Evolutionary conservation across 179 eudicot species (phyloP).

Genomic region (Gypsophila paniculata): DNA sequence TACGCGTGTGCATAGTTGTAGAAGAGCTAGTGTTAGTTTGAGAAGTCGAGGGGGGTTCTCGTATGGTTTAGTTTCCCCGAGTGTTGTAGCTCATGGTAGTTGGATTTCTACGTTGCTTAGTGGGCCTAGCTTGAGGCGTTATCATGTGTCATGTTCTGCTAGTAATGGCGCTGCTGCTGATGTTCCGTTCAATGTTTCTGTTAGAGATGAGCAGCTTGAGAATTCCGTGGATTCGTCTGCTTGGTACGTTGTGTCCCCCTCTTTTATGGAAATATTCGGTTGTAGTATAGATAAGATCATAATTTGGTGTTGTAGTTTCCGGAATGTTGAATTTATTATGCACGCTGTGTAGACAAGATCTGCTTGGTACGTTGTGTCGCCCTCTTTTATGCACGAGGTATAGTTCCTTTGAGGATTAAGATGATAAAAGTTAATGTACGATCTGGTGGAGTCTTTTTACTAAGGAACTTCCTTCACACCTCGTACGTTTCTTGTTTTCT

Average conservation of each 20-base stretch:
- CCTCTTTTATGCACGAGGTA: no score
- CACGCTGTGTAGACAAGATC: no score
- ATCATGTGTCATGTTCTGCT: constrained; percentile 24
- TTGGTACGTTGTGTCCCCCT: constrained; percentile 21
- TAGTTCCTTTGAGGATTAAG: background rate
- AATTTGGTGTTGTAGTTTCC: background rate
- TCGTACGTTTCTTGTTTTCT: no score
- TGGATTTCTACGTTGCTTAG: constrained; percentile 20
- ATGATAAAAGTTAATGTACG: background rate
- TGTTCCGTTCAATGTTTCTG: constrained; percentile 28
- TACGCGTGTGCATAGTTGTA: constrained; percentile 24
- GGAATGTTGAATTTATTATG: no score
- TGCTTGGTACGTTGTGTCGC: no score
- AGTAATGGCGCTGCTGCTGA: constrained; percentile 30
- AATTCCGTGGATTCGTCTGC: constrained; percentile 18
- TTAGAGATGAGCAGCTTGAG: constrained; percentile 21
- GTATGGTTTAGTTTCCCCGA: constrained; percentile 2
- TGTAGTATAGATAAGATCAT: background rate
- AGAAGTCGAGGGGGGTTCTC: constrained; percentile 13
- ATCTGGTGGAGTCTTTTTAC: no score
- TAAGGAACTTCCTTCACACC: no score
- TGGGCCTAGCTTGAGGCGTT: constrained; percentile 24
- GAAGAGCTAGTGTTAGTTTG: constrained; percentile 31
- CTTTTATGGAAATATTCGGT: background rate
- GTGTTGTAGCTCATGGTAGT: constrained; percentile 13